These are phyloP conservation scores for Phlebopus sp. DNA, from an alignment of 1,284 basidiomycete genomes.

Conservation along the genomic window DNA sequence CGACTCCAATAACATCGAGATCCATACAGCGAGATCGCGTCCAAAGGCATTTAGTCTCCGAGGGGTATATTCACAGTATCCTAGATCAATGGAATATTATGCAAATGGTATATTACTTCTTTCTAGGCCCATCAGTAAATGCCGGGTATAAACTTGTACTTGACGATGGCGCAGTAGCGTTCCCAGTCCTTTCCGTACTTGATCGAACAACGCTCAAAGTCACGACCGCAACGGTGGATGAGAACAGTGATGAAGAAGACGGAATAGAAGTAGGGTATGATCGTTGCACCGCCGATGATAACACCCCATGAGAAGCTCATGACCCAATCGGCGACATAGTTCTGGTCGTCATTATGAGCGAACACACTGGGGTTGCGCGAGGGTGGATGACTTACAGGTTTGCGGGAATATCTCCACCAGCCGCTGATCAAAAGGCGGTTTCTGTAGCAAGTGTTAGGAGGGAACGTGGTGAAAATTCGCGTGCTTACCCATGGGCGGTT, in stretches of 20 bases:
- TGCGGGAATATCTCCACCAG: slow-evolving; percentile 89
- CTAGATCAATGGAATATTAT: slow-evolving; percentile 1
- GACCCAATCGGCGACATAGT: slow-evolving; percentile 86
- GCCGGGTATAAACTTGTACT: slow-evolving; percentile 86
- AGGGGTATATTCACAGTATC: slow-evolving; percentile 1
- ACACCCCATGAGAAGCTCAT: slow-evolving; percentile 92
- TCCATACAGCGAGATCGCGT: too few relatives aligned
- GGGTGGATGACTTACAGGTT: slow-evolving; percentile 76
- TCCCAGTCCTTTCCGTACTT: slow-evolving; percentile 99
- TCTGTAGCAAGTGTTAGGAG: slow-evolving; percentile 35
- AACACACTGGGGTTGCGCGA: too few relatives aligned
- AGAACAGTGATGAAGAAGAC: slow-evolving; percentile 91
- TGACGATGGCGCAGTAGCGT: slow-evolving; percentile 81
- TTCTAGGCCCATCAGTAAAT: slow-evolving; percentile 47
- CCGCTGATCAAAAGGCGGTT: slow-evolving; percentile 84
- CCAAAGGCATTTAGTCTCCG: too few relatives aligned
- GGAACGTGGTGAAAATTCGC: background rate
- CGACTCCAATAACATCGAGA: too few relatives aligned
- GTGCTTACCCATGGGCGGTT: slow-evolving; percentile 82
- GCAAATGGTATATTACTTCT: slow-evolving; percentile 11
- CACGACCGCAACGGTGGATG: slow-evolving; percentile 82
- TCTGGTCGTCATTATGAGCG: slow-evolving; percentile 38
- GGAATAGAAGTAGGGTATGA: slow-evolving; percentile 95
- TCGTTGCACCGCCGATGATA: slow-evolving; percentile 76
- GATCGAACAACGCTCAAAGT: slow-evolving; percentile 88